Evolutionary conservation across 225 moss, liverwort and hornwort genomes (phyloP).

Genomic region (Straminergon stramineum): DNA sequence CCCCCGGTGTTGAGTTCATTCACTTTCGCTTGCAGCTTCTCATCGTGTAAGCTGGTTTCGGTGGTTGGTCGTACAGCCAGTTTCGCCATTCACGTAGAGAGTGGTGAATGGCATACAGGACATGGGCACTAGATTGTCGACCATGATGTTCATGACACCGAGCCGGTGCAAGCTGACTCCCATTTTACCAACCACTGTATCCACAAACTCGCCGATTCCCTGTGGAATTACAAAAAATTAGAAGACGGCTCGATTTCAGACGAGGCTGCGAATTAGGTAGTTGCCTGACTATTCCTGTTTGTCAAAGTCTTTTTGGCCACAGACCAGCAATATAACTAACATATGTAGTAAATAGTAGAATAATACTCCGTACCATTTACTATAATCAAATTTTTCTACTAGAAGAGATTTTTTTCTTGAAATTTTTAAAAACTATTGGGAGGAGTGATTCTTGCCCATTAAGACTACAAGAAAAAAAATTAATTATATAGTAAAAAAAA

Average conservation of each 20-base stretch:
- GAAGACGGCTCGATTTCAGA: not conserved
- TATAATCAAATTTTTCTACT: not conserved
- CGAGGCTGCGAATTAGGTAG: not conserved
- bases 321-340: not conserved
- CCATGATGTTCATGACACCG: slow-evolving; percentile 5
- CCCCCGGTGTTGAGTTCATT: not conserved
- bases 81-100: slow-evolving; percentile 9
- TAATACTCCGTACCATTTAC: not conserved
- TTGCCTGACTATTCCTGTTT: not conserved
- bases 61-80: not conserved
- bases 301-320: not conserved
- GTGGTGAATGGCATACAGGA: slow-evolving; percentile 26
- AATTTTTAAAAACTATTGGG: too few relatives aligned
- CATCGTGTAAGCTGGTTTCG: slow-evolving; percentile 13
- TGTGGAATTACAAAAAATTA: not conserved
- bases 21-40: slow-evolving; percentile 11
- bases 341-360: too few relatives aligned
- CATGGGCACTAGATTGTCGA: slow-evolving; percentile 24
- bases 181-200: slow-evolving; percentile 8
- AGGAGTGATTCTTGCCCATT: not conserved
- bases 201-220: slow-evolving; percentile 5
- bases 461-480: not conserved
- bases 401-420: too few relatives aligned
- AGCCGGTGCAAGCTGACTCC: slow-evolving; percentile 10
- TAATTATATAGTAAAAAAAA: not conserved